Base-by-base conservation (phyloP, 306 rosid genomes). In the Herpetospermum pedunculosum region DNA sequence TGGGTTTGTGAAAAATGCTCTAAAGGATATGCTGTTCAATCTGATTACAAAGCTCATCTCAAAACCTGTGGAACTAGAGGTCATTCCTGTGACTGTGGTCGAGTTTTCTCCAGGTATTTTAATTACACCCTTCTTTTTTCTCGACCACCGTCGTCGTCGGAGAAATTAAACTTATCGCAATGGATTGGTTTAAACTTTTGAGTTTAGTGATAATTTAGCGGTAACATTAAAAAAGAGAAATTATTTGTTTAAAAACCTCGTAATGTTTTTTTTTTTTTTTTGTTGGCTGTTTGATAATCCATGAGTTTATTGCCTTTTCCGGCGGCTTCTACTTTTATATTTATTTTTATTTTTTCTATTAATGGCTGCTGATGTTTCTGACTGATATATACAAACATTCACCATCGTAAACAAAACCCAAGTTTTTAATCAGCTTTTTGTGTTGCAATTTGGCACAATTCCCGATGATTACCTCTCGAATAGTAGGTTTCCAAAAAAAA, bases 31-130 rank as follows among this genome's bases (percentile, higher is more conserved):
- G 98, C 97, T 14, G 97, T 94, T 81, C 98, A 94, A 59, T 94
- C 97, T 43, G 97, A 94, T 81, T 94, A 87, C 75, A 94, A 91
- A 78, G 98, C 98, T 0, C 97, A 94, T 82, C 98, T 93, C 79
- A 93, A 93, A 77, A 93, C 98, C 19, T 93, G 98, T 63, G 98
- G 98, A 69, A 93, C 98, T 26, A 37, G 98, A 7, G 98, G 98
- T 76, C 98, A 94, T 75, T 94, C 97, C 10, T 91, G 98, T 41
- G 98, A 91, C 54, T 94, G 97, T 38, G 98, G 97, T 49, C 89
- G 98, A 0, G 98, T 93, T 38, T 93, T 93, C 89, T 93, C 98
- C 4, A 91, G 74, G 74, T 70, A 41, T 12, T 8, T 6, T 35
- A 35, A 35, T 7, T 37, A 5, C 46, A 8, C 46, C 10, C 16